A percentile compares a stretch with the other conserved stretches of the same genome.
phyloP scores from a whole-genome alignment of 2,329 filamentous ascomycete genomes.

The Botryotinia globosa region DNA sequence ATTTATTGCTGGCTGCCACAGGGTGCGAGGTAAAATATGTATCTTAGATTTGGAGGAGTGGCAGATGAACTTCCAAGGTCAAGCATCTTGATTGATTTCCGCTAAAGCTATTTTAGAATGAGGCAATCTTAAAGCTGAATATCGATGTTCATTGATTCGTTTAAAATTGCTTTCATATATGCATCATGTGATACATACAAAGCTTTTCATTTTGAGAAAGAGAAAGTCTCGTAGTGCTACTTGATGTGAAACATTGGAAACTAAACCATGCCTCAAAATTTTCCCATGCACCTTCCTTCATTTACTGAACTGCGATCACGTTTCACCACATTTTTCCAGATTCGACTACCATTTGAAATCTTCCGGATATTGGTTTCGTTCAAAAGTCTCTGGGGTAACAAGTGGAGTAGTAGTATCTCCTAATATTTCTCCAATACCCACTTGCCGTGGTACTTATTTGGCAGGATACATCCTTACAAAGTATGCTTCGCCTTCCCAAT shows the following conservation, averaged over 20 bases:
- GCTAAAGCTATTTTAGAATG: not conserved
- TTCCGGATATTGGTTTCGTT: not conserved
- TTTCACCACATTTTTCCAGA: not conserved
- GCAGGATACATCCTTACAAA: not conserved
- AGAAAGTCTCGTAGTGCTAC: not conserved
- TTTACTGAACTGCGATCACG: not conserved
- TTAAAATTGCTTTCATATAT: not conserved
- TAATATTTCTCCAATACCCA: not conserved
- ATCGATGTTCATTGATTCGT: not conserved
- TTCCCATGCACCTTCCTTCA: not conserved
- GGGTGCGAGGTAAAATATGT: not conserved
- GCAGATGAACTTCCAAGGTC: not conserved
- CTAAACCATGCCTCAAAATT: not conserved
- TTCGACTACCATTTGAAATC: not conserved
- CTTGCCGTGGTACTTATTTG: not conserved
- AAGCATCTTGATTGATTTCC: not conserved
- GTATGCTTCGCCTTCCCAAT: slow-evolving; percentile 16
- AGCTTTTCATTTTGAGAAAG: not conserved
- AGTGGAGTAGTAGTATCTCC: not conserved
- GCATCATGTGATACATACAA: not conserved
- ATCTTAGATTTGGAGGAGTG: not conserved
- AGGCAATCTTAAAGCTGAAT: not conserved
- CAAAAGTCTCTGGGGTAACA: not conserved
- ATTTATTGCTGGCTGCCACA: not conserved
- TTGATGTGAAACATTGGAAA: not conserved